A percentile compares a stretch with the other conserved stretches of the same genome.
Evolutionary conservation across 2,329 filamentous ascomycete genomes (phyloP).

Genomic region (Phaeosphaeria sp.): DNA sequence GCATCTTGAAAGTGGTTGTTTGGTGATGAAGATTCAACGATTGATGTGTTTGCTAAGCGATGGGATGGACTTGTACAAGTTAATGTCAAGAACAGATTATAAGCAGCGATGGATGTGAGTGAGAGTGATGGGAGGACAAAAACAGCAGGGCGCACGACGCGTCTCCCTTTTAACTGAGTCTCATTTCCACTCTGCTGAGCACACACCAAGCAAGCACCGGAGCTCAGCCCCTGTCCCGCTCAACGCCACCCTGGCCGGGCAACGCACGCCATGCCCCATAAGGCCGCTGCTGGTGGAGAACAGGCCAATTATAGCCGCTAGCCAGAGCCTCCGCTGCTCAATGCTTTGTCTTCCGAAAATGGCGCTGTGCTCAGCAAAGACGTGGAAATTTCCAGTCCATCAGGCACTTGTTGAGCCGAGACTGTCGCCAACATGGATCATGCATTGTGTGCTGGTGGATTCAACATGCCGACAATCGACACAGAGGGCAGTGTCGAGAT

Average conservation of each 20-base stretch:
- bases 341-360: slow-evolving; percentile 6
- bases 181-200: slow-evolving; percentile 10
- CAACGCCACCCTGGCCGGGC: slow-evolving; percentile 32
- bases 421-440: slow-evolving; percentile 1
- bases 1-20: slow-evolving; percentile 34
- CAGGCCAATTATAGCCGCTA: slow-evolving; percentile 22
- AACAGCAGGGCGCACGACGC: slow-evolving; percentile 3
- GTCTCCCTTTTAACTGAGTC: slow-evolving; percentile 22
- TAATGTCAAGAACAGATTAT: slow-evolving; percentile 16
- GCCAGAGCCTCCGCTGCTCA: slow-evolving; percentile 7
- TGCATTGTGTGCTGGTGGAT: slow-evolving; percentile 1
- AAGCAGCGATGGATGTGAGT: slow-evolving; percentile 13
- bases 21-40: slow-evolving; percentile 14
- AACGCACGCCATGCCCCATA: slow-evolving; percentile 20
- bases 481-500: neutral
- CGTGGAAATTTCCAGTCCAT: slow-evolving; percentile 17
- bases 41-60: slow-evolving; percentile 14
- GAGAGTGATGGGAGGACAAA: slow-evolving; percentile 2
- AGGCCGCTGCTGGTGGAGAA: slow-evolving; percentile 3
- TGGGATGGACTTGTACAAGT: slow-evolving; percentile 17
- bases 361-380: neutral
- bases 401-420: slow-evolving; percentile 8
- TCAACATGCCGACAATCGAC: neutral
- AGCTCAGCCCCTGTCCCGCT: slow-evolving; percentile 19
- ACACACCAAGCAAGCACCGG: slow-evolving; percentile 14